Percentiles rank a stretch among this genome's conserved stretches.
phyloP scores from a whole-genome alignment of 1,284 basidiomycete species.

The Cerrena zonata region DNA sequence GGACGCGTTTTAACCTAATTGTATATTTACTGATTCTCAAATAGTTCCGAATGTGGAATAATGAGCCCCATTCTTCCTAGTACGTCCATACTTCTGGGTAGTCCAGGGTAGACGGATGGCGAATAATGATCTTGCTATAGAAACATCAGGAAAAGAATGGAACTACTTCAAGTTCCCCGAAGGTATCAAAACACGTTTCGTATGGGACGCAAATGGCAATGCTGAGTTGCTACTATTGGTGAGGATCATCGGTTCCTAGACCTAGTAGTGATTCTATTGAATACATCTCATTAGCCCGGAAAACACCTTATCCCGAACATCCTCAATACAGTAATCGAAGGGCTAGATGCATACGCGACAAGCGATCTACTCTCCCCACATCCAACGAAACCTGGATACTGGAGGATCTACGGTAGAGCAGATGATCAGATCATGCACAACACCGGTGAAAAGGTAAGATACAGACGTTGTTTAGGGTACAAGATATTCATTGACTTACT shows the following conservation, averaged over 20 bases:
- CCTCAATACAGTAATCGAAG: slow-evolving; percentile 26
- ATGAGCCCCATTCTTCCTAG: slow-evolving; percentile 1
- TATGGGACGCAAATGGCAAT: slow-evolving; percentile 18
- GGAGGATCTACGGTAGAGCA: slow-evolving; percentile 39
- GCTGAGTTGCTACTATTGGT: slow-evolving; percentile 22
- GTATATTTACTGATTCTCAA: not conserved
- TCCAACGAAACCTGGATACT: slow-evolving; percentile 37
- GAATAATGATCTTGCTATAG: not conserved
- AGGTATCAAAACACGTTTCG: slow-evolving; percentile 11
- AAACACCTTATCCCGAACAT: slow-evolving; percentile 16
- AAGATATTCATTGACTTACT: not conserved
- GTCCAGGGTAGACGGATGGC: not conserved
- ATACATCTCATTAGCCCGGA: not conserved
- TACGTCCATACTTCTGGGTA: not conserved
- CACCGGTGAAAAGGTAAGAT: slow-evolving; percentile 45
- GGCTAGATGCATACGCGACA: slow-evolving; percentile 30
- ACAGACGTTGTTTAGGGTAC: not conserved
- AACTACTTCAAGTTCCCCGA: slow-evolving; percentile 20
- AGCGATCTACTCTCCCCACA: slow-evolving; percentile 43
- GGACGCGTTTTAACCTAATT: not conserved
- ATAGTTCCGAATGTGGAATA: slow-evolving; percentile 10
- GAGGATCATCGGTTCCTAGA: not conserved
- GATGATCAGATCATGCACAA: slow-evolving; percentile 50
- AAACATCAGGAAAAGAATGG: slow-evolving; percentile 18
- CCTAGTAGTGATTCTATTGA: not conserved